These are phyloP conservation scores for Durotheca rogersii DNA, from an alignment of 495 filamentous ascomycete species.

Conservation along the genomic window DNA sequence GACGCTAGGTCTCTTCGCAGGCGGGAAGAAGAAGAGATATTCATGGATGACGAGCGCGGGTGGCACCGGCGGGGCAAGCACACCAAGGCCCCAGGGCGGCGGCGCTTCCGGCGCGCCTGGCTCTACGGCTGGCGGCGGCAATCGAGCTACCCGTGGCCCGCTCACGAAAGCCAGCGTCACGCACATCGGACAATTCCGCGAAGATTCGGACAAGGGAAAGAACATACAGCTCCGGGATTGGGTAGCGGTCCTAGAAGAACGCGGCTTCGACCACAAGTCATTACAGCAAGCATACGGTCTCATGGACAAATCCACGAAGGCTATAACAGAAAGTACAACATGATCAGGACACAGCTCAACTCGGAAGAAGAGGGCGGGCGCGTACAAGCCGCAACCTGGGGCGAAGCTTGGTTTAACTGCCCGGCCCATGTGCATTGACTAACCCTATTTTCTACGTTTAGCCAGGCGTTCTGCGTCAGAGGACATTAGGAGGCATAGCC, in stretches of 20 bases:
- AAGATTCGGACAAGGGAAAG: conserved; percentile 60
- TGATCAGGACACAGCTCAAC: too few relatives aligned
- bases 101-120: conserved; percentile 34
- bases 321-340: conserved; percentile 16
- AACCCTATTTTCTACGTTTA: conserved; percentile 30
- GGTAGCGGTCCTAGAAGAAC: conserved; percentile 62
- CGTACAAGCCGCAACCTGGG: too few relatives aligned
- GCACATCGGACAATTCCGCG: conserved; percentile 61
- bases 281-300: conserved; percentile 55
- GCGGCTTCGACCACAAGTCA: conserved; percentile 55
- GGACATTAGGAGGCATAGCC: conserved; percentile 28
- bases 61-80: conserved; percentile 47
- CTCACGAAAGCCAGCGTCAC: conserved; percentile 31
- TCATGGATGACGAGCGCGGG: conserved; percentile 57
- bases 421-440: conserved; percentile 27
- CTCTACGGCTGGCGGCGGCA: conserved; percentile 4
- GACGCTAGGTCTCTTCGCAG: conserved; percentile 55
- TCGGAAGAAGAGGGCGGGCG: too few relatives aligned
- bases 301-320: conserved; percentile 46
- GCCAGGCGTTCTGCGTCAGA: conserved; percentile 35
- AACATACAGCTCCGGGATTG: conserved; percentile 72
- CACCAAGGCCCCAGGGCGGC: conserved; percentile 40
- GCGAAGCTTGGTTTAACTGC: too few relatives aligned
- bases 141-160: conserved; percentile 24
- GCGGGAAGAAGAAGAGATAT: conserved; percentile 58